Conservation (phyloP, 2,329 filamentous ascomycete genomes). For the Alternaria arborescens region DNA sequence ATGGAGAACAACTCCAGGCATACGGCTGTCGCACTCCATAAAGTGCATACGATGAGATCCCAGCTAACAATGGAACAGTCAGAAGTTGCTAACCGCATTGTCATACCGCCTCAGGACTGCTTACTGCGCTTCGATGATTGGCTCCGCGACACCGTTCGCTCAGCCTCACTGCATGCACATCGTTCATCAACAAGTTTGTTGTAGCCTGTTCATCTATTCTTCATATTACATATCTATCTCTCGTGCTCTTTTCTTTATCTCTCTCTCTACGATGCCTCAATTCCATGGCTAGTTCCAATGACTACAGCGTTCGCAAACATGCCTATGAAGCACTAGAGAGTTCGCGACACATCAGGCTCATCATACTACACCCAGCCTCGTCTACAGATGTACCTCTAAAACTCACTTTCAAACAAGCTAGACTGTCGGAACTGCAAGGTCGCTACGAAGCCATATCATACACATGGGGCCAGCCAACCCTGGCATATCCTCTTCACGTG, state of each 20-base stretch:
- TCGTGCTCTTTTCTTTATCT: fast-evolving
- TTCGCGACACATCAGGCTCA: neutral
- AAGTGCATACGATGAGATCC: fast-evolving
- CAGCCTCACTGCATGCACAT: neutral
- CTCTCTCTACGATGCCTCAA: too few relatives aligned
- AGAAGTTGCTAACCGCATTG: neutral
- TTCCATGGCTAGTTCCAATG: too few relatives aligned
- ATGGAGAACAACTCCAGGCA: neutral
- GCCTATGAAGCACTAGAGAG: neutral
- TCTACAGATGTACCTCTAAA: neutral
- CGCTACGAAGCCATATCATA: conserved; percentile 24
- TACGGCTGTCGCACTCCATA: fast-evolving
- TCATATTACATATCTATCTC: too few relatives aligned
- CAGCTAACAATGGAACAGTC: fast-evolving
- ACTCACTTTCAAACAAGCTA: fast-evolving
- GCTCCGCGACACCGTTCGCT: neutral
- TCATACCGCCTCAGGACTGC: too few relatives aligned
- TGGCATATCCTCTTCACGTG: neutral
- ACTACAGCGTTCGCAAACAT: neutral
- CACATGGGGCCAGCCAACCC: conserved; percentile 11
- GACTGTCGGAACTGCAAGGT: neutral
- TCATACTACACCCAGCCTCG: neutral
- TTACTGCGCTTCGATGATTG: too few relatives aligned
- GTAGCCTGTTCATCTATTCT: too few relatives aligned
- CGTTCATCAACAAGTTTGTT: neutral